A percentile compares a stretch with the other conserved stretches of the same genome.
Evolutionary conservation across 768 basidiomycete genomes (phyloP).

Genomic region (Leccinellum albellum): DNA sequence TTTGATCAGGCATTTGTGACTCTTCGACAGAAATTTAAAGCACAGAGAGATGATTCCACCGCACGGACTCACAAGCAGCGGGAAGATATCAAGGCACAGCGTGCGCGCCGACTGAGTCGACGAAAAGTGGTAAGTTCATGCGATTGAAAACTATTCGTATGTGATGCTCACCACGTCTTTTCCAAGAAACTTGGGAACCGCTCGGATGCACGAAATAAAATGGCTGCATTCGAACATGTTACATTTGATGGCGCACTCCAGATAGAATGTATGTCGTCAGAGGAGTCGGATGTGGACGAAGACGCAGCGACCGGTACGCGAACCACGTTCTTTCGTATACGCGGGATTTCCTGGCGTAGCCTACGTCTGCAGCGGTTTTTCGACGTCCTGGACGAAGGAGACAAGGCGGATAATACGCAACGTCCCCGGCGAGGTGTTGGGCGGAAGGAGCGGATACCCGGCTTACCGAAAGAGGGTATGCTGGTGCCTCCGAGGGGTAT

Average conservation of each 20-base stretch:
- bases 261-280: constrained; percentile 76
- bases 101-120: constrained; percentile 55
- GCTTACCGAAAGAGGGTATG: constrained; percentile 54
- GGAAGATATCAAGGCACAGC: constrained; percentile 61
- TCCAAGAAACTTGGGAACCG: constrained; percentile 67
- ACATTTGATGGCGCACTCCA: constrained; percentile 70
- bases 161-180: background rate
- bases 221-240: constrained; percentile 53
- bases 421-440: constrained; percentile 58
- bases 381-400: constrained; percentile 55
- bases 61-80: constrained; percentile 46
- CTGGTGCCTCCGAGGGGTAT: constrained; percentile 61
- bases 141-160: too few relatives aligned
- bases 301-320: constrained; percentile 26
- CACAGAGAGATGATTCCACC: constrained; percentile 48
- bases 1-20: constrained; percentile 75
- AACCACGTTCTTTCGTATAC: constrained; percentile 45
- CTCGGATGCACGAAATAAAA: constrained; percentile 52
- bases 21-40: constrained; percentile 61
- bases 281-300: constrained; percentile 63
- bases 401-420: constrained; percentile 39
- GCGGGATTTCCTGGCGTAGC: constrained; percentile 68
- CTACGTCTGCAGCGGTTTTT: constrained; percentile 58
- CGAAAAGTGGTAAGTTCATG: constrained; percentile 54
- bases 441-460: constrained; percentile 50